phyloP scores from a whole-genome alignment of 2,329 filamentous ascomycete genomes.

The Sporothrix humicola region DNA sequence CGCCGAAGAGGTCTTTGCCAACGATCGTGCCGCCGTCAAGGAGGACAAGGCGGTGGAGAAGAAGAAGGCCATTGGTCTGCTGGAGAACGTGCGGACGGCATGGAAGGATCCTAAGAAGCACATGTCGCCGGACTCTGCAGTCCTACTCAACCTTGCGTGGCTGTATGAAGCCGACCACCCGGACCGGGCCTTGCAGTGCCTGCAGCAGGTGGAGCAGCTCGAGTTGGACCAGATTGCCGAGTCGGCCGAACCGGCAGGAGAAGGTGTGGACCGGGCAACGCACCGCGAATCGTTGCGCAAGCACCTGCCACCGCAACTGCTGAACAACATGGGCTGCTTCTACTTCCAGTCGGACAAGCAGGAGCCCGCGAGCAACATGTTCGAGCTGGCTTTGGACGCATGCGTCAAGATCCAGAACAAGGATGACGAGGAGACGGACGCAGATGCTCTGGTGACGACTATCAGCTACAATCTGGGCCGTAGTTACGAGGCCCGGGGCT shows the following conservation, averaged over 20 bases:
- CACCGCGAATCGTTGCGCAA: constrained; percentile 70
- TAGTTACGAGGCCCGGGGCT: constrained; percentile 85
- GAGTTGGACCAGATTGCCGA: constrained; percentile 79
- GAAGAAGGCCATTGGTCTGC: constrained; percentile 82
- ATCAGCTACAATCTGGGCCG: constrained; percentile 96
- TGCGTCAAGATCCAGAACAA: constrained; percentile 81
- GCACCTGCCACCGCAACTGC: constrained; percentile 81
- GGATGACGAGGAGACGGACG: constrained; percentile 73
- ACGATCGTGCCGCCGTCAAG: constrained; percentile 69
- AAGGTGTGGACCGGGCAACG: constrained; percentile 64
- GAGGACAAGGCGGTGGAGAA: constrained; percentile 87
- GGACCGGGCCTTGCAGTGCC: constrained; percentile 88
- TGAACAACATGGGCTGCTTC: constrained; percentile 98
- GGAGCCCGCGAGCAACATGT: constrained; percentile 79
- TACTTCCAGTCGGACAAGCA: constrained; percentile 87
- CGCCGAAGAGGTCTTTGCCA: constrained; percentile 89
- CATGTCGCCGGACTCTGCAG: constrained; percentile 78
- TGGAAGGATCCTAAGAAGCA: constrained; percentile 96
- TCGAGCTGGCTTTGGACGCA: constrained; percentile 87
- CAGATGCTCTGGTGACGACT: constrained; percentile 89
- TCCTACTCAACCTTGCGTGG: constrained; percentile 87
- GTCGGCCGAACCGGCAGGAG: constrained; percentile 65
- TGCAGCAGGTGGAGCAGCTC: constrained; percentile 89
- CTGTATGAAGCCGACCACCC: constrained; percentile 86
- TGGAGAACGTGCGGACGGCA: constrained; percentile 81